Evolutionary conservation across 129 eudicot genomes (phyloP), one percentile per base, ranked within the genome.

Genomic region (Smallanthus sonchifolius): DNA sequence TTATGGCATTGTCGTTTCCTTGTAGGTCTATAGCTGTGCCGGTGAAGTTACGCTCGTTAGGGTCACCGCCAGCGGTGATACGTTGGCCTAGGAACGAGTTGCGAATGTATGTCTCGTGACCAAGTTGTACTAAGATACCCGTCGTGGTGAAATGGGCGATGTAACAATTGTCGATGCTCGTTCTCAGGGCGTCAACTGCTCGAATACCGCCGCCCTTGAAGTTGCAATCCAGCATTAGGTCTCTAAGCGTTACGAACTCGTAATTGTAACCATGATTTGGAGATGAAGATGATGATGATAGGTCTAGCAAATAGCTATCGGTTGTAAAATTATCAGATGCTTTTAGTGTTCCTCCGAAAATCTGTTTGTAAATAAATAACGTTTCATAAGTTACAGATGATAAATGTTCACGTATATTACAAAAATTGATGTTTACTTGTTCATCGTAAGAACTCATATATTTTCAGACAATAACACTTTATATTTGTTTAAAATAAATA

Each of bases 51-150:
- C 88, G 81, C 44, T 92, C 98, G 0, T 81, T 66, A 0, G 84
- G 80, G 70, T 89, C 96, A 0, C 84, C 84, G 1, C 98, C 98
- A 2, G 94, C 96, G 5, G 96, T 92, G 32, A 82, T 80, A 67
- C 82, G 91, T 71, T 92, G 98, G 72, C 98, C 98, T 39, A 92
- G 70, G 67, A 77, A 92, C 19, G 87, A 77, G 74, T 78, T 77
- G 15, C 88, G 84, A 67, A 92, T 87, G 71, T 83, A 87, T 6
- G 96, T 89, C 69, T 92, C 98, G 36, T 92, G 98, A 15, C 98
- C 98, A 2, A 85, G 81, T 61, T 84, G 77, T 69, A 86, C 95
- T 24, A 82, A 39, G 65, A 92, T 92, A 6, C 98, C 98, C 3
- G 84, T 77, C 37, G 87, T 85, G 6, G 80, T 79, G 44, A 89